phyloP scores from a whole-genome alignment of 2,329 filamentous ascomycete species.

The Fusarium siculi region DNA sequence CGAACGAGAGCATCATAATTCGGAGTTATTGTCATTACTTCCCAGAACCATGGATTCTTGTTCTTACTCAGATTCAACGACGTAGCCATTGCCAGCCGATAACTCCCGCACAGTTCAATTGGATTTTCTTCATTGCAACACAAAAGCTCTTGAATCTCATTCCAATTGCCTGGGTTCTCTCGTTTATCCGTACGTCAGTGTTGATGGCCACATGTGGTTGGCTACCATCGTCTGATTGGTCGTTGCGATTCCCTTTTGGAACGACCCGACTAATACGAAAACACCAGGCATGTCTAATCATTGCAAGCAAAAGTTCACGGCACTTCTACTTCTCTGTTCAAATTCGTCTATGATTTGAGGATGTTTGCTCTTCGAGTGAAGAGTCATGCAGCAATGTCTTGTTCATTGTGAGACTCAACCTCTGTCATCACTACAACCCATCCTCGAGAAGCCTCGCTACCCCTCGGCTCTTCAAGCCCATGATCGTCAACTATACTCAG shows the following conservation, averaged over 20 bases:
- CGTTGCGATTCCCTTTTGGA: slow-evolving; percentile 7
- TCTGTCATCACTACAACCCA: background rate
- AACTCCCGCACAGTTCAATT: slow-evolving; percentile 27
- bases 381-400: background rate
- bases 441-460: background rate
- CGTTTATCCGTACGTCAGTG: slow-evolving; percentile 30
- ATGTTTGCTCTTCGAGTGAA: background rate
- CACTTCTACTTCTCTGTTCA: background rate
- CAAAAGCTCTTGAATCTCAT: background rate
- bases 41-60: background rate
- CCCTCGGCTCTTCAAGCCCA: slow-evolving; percentile 6
- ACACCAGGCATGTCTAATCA: slow-evolving; percentile 11
- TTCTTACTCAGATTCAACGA: background rate
- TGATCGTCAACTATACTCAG: slow-evolving; percentile 20
- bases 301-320: background rate
- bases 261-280: slow-evolving; percentile 29
- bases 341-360: fast-evolving
- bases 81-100: background rate
- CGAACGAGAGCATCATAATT: background rate
- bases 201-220: slow-evolving; percentile 42
- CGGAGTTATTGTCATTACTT: background rate
- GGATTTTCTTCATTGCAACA: background rate
- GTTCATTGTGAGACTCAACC: background rate
- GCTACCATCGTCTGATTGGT: slow-evolving; percentile 37
- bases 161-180: background rate